A percentile compares a stretch with the other conserved stretches of the same genome.
phyloP scores from a whole-genome alignment of 352 stramenopile species.

The Phytophthora tubulina region DNA sequence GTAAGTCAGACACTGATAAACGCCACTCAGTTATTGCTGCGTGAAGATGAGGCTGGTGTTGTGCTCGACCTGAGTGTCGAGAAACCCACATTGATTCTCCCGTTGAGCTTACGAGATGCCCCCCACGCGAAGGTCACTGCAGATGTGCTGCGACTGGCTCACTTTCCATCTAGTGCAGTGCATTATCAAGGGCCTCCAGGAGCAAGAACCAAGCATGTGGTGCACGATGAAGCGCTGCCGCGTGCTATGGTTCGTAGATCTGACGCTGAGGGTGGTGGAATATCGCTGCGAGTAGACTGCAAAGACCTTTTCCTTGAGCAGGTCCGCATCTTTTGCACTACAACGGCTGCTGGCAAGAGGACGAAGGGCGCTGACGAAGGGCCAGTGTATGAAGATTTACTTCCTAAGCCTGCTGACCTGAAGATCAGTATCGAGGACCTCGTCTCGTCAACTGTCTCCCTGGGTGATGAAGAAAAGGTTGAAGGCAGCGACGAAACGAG shows the following conservation, averaged over 20 bases:
- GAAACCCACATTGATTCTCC: conserved; percentile 76
- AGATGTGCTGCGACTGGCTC: conserved; percentile 59
- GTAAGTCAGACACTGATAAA: conserved; percentile 75
- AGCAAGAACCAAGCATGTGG: conserved; percentile 44
- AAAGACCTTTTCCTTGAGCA: conserved; percentile 59
- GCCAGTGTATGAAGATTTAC: conserved; percentile 44
- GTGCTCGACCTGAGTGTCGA: conserved; percentile 61
- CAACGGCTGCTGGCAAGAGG: conserved; percentile 20
- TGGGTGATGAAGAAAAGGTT: conserved; percentile 40
- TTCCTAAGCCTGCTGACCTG: conserved; percentile 58
- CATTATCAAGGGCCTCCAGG: conserved; percentile 51
- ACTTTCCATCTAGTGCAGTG: conserved; percentile 70
- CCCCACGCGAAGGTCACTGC: conserved; percentile 72
- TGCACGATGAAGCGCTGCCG: conserved; percentile 35
- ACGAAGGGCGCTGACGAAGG: conserved; percentile 5
- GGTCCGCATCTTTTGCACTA: conserved; percentile 60
- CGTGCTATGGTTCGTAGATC: conserved; percentile 23
- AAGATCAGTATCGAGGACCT: conserved; percentile 78
- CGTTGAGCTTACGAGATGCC: conserved; percentile 59
- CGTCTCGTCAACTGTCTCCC: conserved; percentile 53
- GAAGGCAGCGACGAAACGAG: conserved; percentile 14
- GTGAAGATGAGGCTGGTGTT: conserved; percentile 67
- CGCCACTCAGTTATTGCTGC: conserved; percentile 77
- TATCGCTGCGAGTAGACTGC: conserved; percentile 47
- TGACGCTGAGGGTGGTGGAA: conserved; percentile 23